Percentiles rank a stretch among this genome's conserved stretches.
Conservation (phyloP, 805 yeast species). For the Nakazawaea pomicola region DNA sequence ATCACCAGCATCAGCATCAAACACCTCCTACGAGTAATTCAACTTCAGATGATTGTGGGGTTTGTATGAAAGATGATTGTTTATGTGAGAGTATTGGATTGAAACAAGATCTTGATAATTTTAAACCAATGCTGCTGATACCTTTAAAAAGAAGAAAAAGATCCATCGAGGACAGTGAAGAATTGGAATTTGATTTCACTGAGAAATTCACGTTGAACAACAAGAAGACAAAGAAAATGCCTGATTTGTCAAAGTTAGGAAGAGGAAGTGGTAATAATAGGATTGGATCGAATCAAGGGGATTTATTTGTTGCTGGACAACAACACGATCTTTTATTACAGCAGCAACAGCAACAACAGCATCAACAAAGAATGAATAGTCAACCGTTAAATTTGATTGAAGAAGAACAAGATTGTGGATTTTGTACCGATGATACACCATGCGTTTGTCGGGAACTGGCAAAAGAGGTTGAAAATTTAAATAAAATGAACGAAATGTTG, state of each 20-base stretch:
- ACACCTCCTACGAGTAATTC: too few species aligned
- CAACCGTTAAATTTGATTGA: background rate
- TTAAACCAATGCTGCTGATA: conserved; percentile 65
- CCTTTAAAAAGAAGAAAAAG: conserved; percentile 37
- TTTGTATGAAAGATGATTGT: conserved; percentile 66
- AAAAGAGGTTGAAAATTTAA: conserved; percentile 40
- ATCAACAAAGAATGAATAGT: too few species aligned
- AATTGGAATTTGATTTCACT: conserved; percentile 56
- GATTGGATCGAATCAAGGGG: conserved; percentile 16
- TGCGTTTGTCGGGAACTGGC: conserved; percentile 87
- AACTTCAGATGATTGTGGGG: conserved; percentile 42
- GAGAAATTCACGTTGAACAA: conserved; percentile 26
- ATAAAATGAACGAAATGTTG: conserved; percentile 16
- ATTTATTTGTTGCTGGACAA: conserved; percentile 8
- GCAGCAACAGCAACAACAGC: conserved; percentile 11
- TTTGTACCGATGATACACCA: conserved; percentile 87
- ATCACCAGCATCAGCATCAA: conserved; percentile 15
- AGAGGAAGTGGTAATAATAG: too few species aligned
- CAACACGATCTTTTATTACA: too few species aligned
- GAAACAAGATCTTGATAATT: conserved; percentile 22
- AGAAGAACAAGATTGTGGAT: conserved; percentile 72
- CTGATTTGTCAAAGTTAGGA: conserved; percentile 31
- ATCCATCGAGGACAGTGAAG: conserved; percentile 14
- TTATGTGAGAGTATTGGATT: conserved; percentile 54
- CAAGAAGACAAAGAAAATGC: conserved; percentile 25